Evolutionary conservation across 306 rosid species (phyloP).

Genomic region (Acacia crassicarpa): DNA sequence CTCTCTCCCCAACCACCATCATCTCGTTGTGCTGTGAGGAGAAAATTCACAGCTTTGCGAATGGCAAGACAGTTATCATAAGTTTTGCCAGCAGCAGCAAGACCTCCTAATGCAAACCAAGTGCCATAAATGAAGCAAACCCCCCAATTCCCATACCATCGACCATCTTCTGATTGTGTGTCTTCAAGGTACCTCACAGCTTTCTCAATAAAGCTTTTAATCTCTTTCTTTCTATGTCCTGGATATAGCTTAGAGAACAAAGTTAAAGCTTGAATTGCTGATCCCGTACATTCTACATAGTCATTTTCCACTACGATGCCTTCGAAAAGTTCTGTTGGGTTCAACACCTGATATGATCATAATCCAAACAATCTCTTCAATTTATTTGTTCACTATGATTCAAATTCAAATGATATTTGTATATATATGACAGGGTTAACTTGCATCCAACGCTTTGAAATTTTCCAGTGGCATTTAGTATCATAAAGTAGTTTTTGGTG

Average conservation of each 20-base stretch:
- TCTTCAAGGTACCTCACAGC: constrained; percentile 42
- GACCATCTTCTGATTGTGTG: constrained; percentile 33
- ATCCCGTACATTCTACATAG: constrained; percentile 54
- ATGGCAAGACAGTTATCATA: constrained; percentile 43
- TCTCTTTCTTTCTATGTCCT: constrained; percentile 43
- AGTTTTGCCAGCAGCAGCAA: constrained; percentile 58
- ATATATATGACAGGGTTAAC: too few species aligned
- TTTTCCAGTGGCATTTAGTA: too few species aligned
- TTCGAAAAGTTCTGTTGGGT: background rate
- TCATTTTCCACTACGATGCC: constrained; percentile 48
- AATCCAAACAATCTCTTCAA: background rate
- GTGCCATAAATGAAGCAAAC: constrained; percentile 33
- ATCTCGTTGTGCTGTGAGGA: constrained; percentile 45
- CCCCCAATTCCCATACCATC: constrained; percentile 7
- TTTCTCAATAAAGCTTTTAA: constrained; percentile 26
- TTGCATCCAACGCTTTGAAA: too few species aligned
- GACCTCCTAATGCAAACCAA: constrained; percentile 49
- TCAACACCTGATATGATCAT: background rate
- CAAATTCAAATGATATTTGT: background rate
- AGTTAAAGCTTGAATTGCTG: constrained; percentile 48
- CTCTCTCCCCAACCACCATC: constrained; percentile 89
- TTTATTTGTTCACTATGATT: background rate
- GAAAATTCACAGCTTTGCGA: constrained; percentile 52
- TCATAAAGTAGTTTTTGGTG: too few species aligned
- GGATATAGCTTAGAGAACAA: constrained; percentile 47